These are phyloP conservation scores for Solanum ossicruentum DNA, from an alignment of 257 asterid species.

Conservation along the genomic window DNA sequence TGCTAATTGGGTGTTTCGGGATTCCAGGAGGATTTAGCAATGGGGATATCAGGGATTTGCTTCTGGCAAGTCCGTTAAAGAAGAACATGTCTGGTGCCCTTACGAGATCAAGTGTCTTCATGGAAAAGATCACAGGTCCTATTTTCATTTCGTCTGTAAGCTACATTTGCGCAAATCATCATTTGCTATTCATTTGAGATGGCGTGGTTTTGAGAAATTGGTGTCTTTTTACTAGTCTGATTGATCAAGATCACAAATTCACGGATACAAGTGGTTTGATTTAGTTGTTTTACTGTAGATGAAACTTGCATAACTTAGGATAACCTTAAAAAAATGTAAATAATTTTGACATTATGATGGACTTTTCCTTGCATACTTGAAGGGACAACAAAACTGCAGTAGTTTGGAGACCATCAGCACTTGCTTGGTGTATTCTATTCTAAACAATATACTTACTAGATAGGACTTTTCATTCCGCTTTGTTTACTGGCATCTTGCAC, in stretches of 20 bases:
- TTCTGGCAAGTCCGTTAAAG: slow-evolving; percentile 40
- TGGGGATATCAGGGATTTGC: slow-evolving; percentile 58
- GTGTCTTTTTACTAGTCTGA: not conserved
- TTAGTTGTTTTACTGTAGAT: not conserved
- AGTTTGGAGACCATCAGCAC: not conserved
- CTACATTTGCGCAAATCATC: not conserved
- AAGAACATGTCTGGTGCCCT: slow-evolving; percentile 31
- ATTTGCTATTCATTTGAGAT: not conserved
- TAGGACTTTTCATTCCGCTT: not conserved
- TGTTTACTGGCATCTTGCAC: not conserved
- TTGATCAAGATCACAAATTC: not conserved
- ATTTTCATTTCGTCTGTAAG: not conserved
- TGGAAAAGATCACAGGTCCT: slow-evolving; percentile 51
- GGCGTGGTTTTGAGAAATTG: not conserved
- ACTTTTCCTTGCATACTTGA: not conserved
- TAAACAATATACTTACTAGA: not conserved
- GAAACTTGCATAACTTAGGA: not conserved
- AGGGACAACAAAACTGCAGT: not conserved
- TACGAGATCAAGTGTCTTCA: slow-evolving; percentile 36
- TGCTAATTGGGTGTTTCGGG: slow-evolving; percentile 66
- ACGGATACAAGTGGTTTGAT: not conserved
- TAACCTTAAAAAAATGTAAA: not conserved
- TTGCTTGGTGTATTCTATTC: not conserved
- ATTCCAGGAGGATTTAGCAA: slow-evolving; percentile 31
- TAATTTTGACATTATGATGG: not conserved